Conservation (phyloP, 164 flowering plant genomes). For the Vitis amurensis region DNA sequence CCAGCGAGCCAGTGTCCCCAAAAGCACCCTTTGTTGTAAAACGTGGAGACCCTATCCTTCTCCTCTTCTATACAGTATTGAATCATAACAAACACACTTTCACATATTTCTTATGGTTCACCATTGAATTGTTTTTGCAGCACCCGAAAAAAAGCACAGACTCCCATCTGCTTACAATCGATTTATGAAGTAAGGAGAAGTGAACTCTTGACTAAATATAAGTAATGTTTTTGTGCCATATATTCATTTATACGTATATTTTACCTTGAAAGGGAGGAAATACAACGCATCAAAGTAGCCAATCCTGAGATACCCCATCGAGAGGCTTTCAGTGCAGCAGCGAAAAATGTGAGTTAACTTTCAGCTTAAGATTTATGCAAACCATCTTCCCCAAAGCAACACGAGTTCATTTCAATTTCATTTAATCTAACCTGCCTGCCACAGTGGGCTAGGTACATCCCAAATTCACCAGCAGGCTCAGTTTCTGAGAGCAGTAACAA, state of each 20-base stretch:
- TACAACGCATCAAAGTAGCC: constrained; percentile 82
- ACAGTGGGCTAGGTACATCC: constrained; percentile 82
- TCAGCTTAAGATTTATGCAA: not conserved
- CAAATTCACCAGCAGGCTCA: constrained; percentile 44
- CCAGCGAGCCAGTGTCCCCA: constrained; percentile 52
- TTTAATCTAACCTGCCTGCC: not conserved
- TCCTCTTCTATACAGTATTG: not conserved
- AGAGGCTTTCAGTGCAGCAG: constrained; percentile 92
- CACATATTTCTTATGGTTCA: not conserved
- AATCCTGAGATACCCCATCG: constrained; percentile 82
- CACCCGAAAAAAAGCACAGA: constrained; percentile 92
- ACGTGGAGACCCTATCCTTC: constrained; percentile 37
- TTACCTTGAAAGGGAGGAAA: constrained; percentile 67
- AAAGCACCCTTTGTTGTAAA: constrained; percentile 76
- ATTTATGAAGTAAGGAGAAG: constrained; percentile 74
- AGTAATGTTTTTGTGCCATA: not conserved
- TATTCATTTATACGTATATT: not conserved
- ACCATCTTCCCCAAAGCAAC: not conserved
- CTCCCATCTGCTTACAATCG: constrained; percentile 96
- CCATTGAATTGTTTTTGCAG: constrained; percentile 34
- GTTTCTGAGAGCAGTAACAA: constrained; percentile 28
- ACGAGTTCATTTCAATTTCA: not conserved
- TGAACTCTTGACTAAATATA: not conserved
- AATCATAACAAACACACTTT: not conserved
- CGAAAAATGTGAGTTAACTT: constrained; percentile 61